Evolutionary conservation across 495 filamentous ascomycete genomes (phyloP), one percentile per base, ranked within the genome.

Genomic region (Lasiosphaeris hirsuta): DNA sequence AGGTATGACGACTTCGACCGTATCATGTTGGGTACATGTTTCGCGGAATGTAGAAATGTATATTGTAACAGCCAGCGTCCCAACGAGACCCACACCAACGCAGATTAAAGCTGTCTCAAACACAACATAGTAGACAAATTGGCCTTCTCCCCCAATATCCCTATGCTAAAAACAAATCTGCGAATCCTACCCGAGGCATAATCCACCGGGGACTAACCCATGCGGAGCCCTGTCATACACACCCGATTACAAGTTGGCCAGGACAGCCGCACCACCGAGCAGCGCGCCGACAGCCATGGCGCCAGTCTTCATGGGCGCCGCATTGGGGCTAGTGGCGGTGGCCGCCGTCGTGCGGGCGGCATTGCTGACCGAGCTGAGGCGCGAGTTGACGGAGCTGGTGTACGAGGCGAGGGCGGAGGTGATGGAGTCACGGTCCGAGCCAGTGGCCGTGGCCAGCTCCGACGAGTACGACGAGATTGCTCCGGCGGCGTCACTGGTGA

Each of bases 211-310:
- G 5, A 30, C 23, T 30, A 30, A 5, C 23, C 23, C 23, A 30
- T 30, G 23, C 23, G 5, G 23, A 2, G 23, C 23, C 23, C 23
- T 30, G n/a, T 30, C 2, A 30, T 5, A 30, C 19, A 1, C 3
- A 23, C 23, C 18, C 0, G 7, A 1, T 66, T 59, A 72, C 23
- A 72, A 13, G 49, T 67, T 62, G 13, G 52, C 70, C 41, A 68
- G 14, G 11, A 71, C 55, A 7, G 65, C 72, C 11, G 62, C 69
- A 55, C 64, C 72, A 13, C 73, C 74, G 10, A 75, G 62, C 10
- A 77, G 56, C 35, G 66, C 72, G 30, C 69, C 74, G 10, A 73
- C 36, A 10, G 63, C 74, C 8, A 75, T 43, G 23, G 67, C 73
- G 34, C 59, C 74, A 7, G 70, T 75, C 61, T 61, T 63, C 34